Percentiles rank a stretch among this genome's conserved stretches.
phyloP scores from a whole-genome alignment of 306 rosid species.

The Betula pendula region DNA sequence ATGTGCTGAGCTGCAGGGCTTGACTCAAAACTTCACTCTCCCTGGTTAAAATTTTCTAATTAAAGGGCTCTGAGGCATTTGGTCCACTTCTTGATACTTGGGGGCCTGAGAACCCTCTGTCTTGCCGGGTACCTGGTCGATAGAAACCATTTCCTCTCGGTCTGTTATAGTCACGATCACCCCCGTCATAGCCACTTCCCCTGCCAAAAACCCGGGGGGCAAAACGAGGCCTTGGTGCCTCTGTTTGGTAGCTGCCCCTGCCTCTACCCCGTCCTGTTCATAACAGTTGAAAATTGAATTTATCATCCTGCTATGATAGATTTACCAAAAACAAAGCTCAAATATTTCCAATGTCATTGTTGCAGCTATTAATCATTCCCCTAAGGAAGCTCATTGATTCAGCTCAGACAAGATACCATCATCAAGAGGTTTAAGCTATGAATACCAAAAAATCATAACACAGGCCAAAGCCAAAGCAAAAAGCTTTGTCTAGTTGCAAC shows the following conservation, averaged over 20 bases:
- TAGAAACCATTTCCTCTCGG: conserved; percentile 77
- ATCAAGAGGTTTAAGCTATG: conserved; percentile 1
- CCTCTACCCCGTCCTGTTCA: conserved; percentile 93
- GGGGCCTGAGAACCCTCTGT: conserved; percentile 52
- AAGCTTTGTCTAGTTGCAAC: not conserved
- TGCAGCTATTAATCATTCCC: conserved; percentile 11
- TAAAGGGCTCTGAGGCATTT: conserved; percentile 48
- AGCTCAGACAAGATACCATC: not conserved
- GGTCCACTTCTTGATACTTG: conserved; percentile 59
- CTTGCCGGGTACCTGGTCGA: conserved; percentile 61
- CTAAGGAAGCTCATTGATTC: not conserved
- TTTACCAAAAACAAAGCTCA: not conserved
- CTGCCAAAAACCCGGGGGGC: conserved; percentile 54
- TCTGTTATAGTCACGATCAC: conserved; percentile 65
- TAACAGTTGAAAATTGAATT: not conserved
- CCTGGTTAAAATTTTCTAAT: conserved; percentile 20
- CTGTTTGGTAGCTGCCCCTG: conserved; percentile 70
- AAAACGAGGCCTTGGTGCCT: conserved; percentile 68
- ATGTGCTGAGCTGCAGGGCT: conserved; percentile 38
- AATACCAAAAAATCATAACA: not conserved
- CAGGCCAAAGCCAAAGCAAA: not conserved
- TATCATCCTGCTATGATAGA: not conserved
- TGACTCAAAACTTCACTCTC: conserved; percentile 49
- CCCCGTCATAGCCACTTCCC: conserved; percentile 57
- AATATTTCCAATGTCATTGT: not conserved